Conservation (phyloP, 2,329 filamentous ascomycete genomes). For the Trichoderma afroharzianum region DNA sequence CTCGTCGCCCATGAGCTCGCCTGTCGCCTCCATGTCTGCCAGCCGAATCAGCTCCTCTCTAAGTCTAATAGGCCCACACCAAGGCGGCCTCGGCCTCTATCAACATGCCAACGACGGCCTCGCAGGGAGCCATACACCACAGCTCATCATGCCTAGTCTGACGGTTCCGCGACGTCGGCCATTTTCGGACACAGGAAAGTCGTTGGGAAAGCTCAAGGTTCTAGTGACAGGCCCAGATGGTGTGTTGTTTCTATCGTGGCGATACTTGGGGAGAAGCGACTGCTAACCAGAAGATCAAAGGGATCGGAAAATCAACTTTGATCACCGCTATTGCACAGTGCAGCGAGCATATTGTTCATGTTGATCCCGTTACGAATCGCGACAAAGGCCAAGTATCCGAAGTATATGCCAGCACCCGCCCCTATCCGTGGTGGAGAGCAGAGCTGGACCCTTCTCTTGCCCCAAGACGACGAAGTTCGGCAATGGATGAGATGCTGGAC, state of each 20-base stretch:
- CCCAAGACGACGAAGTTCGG: constrained; percentile 59
- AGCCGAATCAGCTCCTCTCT: constrained; percentile 26
- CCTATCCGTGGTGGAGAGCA: constrained; percentile 88
- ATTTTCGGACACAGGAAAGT: constrained; percentile 83
- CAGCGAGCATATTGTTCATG: constrained; percentile 90
- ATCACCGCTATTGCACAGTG: constrained; percentile 83
- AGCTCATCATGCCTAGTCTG: constrained; percentile 97
- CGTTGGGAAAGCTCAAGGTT: constrained; percentile 83
- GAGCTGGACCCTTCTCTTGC: constrained; percentile 61
- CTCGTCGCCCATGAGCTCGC: constrained; percentile 51
- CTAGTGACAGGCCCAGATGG: constrained; percentile 77
- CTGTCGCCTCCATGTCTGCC: constrained; percentile 42
- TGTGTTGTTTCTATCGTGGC: constrained; percentile 33
- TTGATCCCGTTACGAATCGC: constrained; percentile 60
- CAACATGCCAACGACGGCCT: neutral
- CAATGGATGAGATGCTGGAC: constrained; percentile 73
- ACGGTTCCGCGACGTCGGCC: constrained; percentile 83
- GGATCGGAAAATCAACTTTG: constrained; percentile 82
- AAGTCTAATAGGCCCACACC: constrained; percentile 23
- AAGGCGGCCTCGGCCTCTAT: constrained; percentile 20
- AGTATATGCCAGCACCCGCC: constrained; percentile 74
- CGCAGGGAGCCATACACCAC: constrained; percentile 46
- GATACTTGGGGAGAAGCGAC: neutral
- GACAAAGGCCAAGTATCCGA: constrained; percentile 49
- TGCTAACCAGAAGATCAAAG: constrained; percentile 40